Evolutionary conservation across 148 eudicot species (phyloP).

Genomic region (Oxyria digyna): DNA sequence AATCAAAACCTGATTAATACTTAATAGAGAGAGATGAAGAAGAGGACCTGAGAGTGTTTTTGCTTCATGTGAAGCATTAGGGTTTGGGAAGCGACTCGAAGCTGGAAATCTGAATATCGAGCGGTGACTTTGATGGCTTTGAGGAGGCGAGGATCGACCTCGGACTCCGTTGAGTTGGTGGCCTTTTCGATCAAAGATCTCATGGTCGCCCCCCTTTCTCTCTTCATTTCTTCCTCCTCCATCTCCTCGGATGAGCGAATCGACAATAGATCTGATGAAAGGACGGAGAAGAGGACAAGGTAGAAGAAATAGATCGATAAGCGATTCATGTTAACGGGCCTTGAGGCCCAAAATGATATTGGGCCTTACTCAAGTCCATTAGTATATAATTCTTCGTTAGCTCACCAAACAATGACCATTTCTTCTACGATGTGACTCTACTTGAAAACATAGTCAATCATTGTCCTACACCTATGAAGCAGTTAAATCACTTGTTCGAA

Average conservation of each 20-base stretch:
- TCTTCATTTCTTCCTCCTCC: constrained; percentile 29
- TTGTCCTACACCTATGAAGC: too few relatives aligned
- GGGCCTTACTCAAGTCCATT: too few relatives aligned
- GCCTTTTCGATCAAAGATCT: constrained; percentile 58
- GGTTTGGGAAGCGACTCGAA: constrained; percentile 61
- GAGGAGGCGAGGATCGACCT: constrained; percentile 73
- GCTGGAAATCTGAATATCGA: constrained; percentile 62
- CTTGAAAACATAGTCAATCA: too few relatives aligned
- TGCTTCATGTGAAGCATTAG: constrained; percentile 69
- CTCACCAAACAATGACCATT: too few relatives aligned
- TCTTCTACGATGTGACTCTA: too few relatives aligned
- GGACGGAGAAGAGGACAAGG: too few relatives aligned
- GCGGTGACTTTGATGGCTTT: constrained; percentile 78
- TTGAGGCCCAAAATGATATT: neutral
- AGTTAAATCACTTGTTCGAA: too few relatives aligned
- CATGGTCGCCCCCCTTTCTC: constrained; percentile 25
- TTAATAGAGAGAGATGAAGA: neutral
- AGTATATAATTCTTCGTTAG: too few relatives aligned
- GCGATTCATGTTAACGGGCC: neutral
- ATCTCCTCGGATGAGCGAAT: constrained; percentile 20
- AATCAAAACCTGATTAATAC: neutral
- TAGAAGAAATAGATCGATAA: neutral
- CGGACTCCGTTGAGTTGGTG: constrained; percentile 54
- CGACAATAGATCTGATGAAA: too few relatives aligned
- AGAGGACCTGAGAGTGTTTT: constrained; percentile 71